These are phyloP conservation scores for Cercospora citrullina DNA, from an alignment of 2,329 filamentous ascomycete species.

Conservation along the genomic window DNA sequence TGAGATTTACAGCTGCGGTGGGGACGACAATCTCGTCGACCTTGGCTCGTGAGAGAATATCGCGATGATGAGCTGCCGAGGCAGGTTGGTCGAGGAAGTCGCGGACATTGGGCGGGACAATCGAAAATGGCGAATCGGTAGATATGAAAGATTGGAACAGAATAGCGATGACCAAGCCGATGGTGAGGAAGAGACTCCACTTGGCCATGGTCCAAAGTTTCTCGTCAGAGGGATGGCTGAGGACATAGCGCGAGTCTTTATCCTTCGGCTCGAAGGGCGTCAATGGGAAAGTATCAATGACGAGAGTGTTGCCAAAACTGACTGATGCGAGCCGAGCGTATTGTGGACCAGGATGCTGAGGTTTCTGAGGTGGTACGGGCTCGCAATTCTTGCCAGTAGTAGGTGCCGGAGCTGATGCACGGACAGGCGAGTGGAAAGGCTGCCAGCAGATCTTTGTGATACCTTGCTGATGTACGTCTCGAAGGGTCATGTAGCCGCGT, in stretches of 20 bases:
- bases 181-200: constrained; percentile 59
- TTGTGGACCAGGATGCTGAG: constrained; percentile 47
- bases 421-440: constrained; percentile 46
- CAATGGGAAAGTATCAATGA: constrained; percentile 77
- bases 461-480: constrained; percentile 57
- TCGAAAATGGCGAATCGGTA: constrained; percentile 20
- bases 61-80: constrained; percentile 16
- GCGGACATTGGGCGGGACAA: constrained; percentile 54
- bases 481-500: constrained; percentile 53
- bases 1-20: constrained; percentile 12
- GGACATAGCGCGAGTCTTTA: constrained; percentile 63
- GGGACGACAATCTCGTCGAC: constrained; percentile 11
- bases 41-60: constrained; percentile 20
- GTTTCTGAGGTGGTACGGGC: constrained; percentile 18
- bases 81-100: constrained; percentile 31
- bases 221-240: constrained; percentile 59
- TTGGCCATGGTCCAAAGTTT: constrained; percentile 56
- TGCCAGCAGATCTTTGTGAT: constrained; percentile 58
- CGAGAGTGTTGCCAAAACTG: constrained; percentile 75
- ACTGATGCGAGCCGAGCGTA: constrained; percentile 78
- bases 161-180: constrained; percentile 63
- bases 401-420: constrained; percentile 29
- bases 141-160: constrained; percentile 64
- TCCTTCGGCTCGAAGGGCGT: constrained; percentile 50
- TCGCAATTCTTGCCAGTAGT: constrained; percentile 31